Percentiles rank a stretch among this genome's conserved stretches.
phyloP scores from a whole-genome alignment of 2,329 filamentous ascomycete genomes.

The Stachybotrys elegans region DNA sequence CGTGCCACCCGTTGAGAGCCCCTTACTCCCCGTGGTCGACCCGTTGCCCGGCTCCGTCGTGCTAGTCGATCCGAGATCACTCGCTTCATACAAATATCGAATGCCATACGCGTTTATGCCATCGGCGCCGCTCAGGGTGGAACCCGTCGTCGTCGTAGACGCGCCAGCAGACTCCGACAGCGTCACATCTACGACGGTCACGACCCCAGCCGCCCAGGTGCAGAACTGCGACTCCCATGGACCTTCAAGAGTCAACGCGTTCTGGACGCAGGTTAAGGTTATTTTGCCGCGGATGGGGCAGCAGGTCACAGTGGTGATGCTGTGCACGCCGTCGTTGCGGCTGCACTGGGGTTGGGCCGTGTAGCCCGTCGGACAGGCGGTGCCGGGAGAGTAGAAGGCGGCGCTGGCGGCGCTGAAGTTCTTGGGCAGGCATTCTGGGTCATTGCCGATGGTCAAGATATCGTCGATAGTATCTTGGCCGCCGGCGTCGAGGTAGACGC shows the following conservation, averaged over 20 bases:
- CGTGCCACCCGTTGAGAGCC: no score
- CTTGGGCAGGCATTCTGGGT: conserved; percentile 24
- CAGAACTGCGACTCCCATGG: conserved; percentile 23
- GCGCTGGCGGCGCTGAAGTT: conserved; percentile 18
- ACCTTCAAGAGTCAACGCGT: conserved; percentile 14
- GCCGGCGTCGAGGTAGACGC: no score
- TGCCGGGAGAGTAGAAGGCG: conserved; percentile 25
- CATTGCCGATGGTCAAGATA: no score
- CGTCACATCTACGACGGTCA: conserved; percentile 16
- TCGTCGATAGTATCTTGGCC: no score
- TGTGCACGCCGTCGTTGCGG: conserved; percentile 13
- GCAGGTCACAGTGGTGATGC: conserved; percentile 29
- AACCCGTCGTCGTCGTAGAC: conserved; percentile 14
- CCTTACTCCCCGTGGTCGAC: no score
- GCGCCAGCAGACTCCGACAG: conserved; percentile 16
- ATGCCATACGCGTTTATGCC: conserved; percentile 29
- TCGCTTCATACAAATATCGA: conserved; percentile 28
- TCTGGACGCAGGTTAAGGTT: conserved; percentile 20
- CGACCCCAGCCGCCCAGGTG: conserved; percentile 24
- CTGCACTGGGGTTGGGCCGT: conserved; percentile 19
- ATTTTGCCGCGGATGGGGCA: conserved; percentile 23
- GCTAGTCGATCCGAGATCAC: conserved; percentile 12
- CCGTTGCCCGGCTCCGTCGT: not conserved
- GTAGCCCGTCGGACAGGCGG: conserved; percentile 24
- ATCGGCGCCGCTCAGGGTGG: conserved; percentile 14